A percentile compares a stretch with the other conserved stretches of the same genome.
Conservation (phyloP, 2,329 filamentous ascomycete species). For the Exophiala lecanii-corni region DNA sequence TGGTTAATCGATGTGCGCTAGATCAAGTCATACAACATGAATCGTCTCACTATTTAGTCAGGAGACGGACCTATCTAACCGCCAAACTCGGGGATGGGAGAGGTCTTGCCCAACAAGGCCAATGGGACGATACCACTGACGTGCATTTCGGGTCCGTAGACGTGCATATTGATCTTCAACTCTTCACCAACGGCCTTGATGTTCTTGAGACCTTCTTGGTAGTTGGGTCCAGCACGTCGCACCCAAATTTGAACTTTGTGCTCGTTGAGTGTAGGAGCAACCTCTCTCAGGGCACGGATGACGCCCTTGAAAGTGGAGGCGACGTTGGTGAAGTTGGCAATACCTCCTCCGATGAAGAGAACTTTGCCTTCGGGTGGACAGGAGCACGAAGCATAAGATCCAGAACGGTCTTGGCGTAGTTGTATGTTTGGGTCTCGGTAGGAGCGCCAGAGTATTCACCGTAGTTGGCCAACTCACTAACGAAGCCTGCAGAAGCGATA, state of each 20-base stretch:
- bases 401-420: slow-evolving; percentile 95
- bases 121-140: slow-evolving; percentile 95
- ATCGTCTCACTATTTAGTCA: background rate
- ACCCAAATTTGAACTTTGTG: slow-evolving; percentile 99
- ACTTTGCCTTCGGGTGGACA: slow-evolving; percentile 87
- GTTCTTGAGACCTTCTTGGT: slow-evolving; percentile 99
- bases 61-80: slow-evolving; percentile 12
- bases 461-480: slow-evolving; percentile 96
- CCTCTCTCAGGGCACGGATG: slow-evolving; percentile 90
- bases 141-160: slow-evolving; percentile 75
- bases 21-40: slow-evolving; percentile 16
- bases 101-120: slow-evolving; percentile 65
- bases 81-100: slow-evolving; percentile 58
- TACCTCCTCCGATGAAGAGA: slow-evolving; percentile 98
- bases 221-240: slow-evolving; percentile 85
- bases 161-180: slow-evolving; percentile 92
- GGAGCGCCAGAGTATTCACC: slow-evolving; percentile 99
- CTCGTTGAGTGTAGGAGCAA: slow-evolving; percentile 77
- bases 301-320: slow-evolving; percentile 99
- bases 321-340: slow-evolving; percentile 99
- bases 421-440: slow-evolving; percentile 97
- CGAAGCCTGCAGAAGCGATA: slow-evolving; percentile 93
- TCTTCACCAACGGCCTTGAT: slow-evolving; percentile 96
- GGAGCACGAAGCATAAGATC: slow-evolving; percentile 96
- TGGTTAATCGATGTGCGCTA: slow-evolving; percentile 8